Evolutionary conservation across 2,329 filamentous ascomycete genomes (phyloP).

Genomic region (Paraconiothyrium sp.): DNA sequence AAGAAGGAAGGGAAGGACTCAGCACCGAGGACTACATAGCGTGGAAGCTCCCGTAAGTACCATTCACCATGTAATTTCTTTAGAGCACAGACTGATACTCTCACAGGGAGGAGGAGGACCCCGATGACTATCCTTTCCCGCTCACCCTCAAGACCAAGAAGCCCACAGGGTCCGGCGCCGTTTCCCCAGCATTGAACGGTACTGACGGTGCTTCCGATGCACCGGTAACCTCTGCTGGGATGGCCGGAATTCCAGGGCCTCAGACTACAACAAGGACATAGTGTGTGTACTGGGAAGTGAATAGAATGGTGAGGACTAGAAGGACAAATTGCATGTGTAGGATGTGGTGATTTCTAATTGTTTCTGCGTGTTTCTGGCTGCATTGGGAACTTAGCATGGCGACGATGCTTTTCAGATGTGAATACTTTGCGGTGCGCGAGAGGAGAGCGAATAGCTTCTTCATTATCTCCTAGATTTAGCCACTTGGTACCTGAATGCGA

Average conservation of each 20-base stretch:
- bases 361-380: constrained; percentile 7
- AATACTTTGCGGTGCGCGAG: constrained; percentile 15
- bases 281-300: neutral
- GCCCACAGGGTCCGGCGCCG: constrained; percentile 41
- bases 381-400: constrained; percentile 10
- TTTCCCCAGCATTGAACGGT: constrained; percentile 46
- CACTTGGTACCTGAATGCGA: constrained; percentile 9
- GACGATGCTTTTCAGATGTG: constrained; percentile 17
- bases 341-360: neutral
- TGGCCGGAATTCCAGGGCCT: constrained; percentile 10
- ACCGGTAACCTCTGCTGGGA: neutral
- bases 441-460: neutral
- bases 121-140: constrained; percentile 78
- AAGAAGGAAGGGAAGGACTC: constrained; percentile 91
- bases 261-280: neutral
- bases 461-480: neutral
- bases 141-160: constrained; percentile 68
- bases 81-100: constrained; percentile 37
- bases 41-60: constrained; percentile 95
- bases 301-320: neutral
- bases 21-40: constrained; percentile 97
- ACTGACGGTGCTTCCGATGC: constrained; percentile 22
- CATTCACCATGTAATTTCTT: neutral
- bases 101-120: constrained; percentile 89
- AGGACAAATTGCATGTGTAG: constrained; percentile 16